phyloP scores from a whole-genome alignment of 768 basidiomycete genomes.

The Auriscalpium vulgare region DNA sequence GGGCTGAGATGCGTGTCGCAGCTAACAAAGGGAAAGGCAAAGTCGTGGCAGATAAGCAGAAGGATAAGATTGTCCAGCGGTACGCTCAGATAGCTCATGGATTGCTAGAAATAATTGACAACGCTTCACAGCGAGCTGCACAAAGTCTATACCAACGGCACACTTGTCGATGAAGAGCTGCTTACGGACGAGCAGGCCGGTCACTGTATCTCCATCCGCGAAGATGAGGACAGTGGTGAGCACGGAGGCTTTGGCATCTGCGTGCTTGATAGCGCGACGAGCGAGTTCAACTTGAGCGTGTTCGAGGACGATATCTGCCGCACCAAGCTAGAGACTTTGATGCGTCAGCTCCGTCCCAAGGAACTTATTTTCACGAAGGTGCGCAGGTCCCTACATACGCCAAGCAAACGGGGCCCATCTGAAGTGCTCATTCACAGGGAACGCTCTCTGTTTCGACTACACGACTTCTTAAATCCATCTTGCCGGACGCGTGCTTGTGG shows the following conservation, averaged over 20 bases:
- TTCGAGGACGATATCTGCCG: constrained; percentile 92
- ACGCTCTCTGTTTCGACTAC: constrained; percentile 78
- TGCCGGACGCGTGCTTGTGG: constrained; percentile 83
- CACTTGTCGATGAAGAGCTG: constrained; percentile 84
- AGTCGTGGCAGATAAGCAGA: constrained; percentile 41
- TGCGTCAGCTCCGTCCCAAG: constrained; percentile 86
- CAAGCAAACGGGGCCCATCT: too few relatives aligned
- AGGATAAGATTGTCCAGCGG: constrained; percentile 87
- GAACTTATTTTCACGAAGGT: constrained; percentile 91
- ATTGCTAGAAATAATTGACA: neutral
- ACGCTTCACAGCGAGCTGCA: constrained; percentile 61
- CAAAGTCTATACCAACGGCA: constrained; percentile 95
- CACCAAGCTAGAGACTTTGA: constrained; percentile 87
- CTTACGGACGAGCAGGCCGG: constrained; percentile 90
- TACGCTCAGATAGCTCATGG: constrained; percentile 18
- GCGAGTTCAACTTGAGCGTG: constrained; percentile 83
- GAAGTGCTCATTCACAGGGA: constrained; percentile 40
- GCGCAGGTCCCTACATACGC: neutral
- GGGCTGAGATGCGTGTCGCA: constrained; percentile 91
- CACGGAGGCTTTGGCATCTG: constrained; percentile 73
- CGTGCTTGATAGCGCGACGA: constrained; percentile 90
- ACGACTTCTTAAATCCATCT: constrained; percentile 70
- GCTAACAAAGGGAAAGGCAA: constrained; percentile 51
- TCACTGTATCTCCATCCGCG: constrained; percentile 87
- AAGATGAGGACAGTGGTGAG: constrained; percentile 35